These are phyloP conservation scores for Bonia amplexicaulis DNA, from an alignment of 176 grass and related monocot genomes.

Conservation along the genomic window DNA sequence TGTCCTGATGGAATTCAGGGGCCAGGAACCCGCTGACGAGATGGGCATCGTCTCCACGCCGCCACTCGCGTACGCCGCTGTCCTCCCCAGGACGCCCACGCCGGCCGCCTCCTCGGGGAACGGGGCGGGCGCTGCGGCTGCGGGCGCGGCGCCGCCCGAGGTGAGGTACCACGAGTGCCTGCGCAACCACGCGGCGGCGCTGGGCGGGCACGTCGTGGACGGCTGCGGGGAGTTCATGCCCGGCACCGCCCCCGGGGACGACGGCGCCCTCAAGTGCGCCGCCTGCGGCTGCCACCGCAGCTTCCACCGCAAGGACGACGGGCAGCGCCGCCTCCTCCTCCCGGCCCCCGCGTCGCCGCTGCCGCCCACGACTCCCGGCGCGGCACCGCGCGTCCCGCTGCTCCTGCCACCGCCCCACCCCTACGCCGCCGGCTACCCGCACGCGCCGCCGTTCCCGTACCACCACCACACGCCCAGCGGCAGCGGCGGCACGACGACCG, in stretches of 20 bases:
- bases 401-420: constrained; percentile 30
- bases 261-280: constrained; percentile 46
- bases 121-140: background rate
- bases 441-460: constrained; percentile 28
- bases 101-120: background rate
- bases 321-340: constrained; percentile 10
- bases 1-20: constrained; percentile 44
- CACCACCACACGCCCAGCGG: constrained; percentile 40
- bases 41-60: constrained; percentile 11
- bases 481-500: constrained; percentile 57
- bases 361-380: background rate
- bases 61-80: background rate
- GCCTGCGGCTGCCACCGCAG: constrained; percentile 79
- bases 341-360: background rate
- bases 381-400: constrained; percentile 2
- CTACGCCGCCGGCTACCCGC: background rate
- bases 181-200: constrained; percentile 58
- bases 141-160: background rate
- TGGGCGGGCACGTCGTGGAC: constrained; percentile 60
- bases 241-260: background rate
- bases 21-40: background rate
- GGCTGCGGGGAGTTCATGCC: constrained; percentile 87
- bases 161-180: constrained; percentile 60
- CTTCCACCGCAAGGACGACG: constrained; percentile 70
- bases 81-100: background rate